phyloP scores from a whole-genome alignment of 108 stramenopile genomes.

The Fragilaria radians region DNA sequence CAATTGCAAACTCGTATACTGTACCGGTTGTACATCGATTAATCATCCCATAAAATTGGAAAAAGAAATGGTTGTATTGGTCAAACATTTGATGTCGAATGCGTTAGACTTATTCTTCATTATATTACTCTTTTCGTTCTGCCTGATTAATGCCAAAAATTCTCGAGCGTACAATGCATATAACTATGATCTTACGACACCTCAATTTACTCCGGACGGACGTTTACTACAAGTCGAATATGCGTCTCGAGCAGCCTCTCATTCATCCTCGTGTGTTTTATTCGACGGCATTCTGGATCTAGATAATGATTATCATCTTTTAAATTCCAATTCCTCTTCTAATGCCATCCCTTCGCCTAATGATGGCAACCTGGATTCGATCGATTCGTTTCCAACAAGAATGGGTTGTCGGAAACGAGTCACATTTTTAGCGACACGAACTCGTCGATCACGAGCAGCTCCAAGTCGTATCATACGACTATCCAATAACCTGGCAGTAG shows the following conservation, averaged over 20 bases:
- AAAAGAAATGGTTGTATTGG: too few relatives aligned
- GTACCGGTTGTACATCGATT: too few relatives aligned
- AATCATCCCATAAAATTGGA: too few relatives aligned
- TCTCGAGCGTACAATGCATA: slow-evolving; percentile 78
- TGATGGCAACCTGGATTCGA: too few relatives aligned
- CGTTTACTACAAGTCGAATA: slow-evolving; percentile 82
- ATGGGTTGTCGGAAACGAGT: background rate
- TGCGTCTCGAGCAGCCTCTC: slow-evolving; percentile 48
- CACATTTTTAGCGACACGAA: background rate
- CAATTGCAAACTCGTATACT: too few relatives aligned
- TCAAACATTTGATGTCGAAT: too few relatives aligned
- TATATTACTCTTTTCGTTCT: too few relatives aligned
- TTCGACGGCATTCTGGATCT: background rate
- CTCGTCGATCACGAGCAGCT: background rate
- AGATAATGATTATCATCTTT: background rate
- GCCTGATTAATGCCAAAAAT: too few relatives aligned
- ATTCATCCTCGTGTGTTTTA: slow-evolving; percentile 49
- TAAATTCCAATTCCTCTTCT: background rate
- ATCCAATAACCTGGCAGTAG: slow-evolving; percentile 25
- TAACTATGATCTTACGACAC: slow-evolving; percentile 74
- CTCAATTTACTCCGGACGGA: slow-evolving; percentile 80
- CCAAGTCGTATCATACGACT: background rate
- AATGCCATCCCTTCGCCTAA: too few relatives aligned
- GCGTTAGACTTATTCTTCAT: too few relatives aligned
- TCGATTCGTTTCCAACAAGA: too few relatives aligned